Evolutionary conservation across 169 alveolate genomes (phyloP).

Genomic region (Pseudocohnilembus persalinus): DNA sequence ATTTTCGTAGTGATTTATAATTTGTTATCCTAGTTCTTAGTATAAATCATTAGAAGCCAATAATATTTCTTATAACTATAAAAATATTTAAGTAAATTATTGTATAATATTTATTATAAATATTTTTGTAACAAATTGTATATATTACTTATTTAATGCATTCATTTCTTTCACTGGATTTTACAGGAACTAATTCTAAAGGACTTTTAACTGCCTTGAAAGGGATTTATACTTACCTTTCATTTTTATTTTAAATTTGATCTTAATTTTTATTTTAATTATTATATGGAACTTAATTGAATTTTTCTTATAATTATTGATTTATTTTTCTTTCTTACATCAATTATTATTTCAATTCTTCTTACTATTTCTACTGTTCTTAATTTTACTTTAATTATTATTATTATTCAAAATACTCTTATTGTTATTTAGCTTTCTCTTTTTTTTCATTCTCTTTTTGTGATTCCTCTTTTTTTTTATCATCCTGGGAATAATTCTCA

Average conservation of each 20-base stretch:
- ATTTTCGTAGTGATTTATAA: constrained; percentile 28
- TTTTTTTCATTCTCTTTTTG: too few relatives aligned
- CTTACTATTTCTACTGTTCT: not conserved
- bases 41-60: constrained; percentile 16
- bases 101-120: not conserved
- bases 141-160: constrained; percentile 19
- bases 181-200: constrained; percentile 6
- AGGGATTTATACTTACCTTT: not conserved
- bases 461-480: too few relatives aligned
- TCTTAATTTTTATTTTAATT: too few relatives aligned
- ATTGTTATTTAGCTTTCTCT: too few relatives aligned
- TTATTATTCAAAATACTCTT: not conserved
- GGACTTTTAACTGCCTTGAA: constrained; percentile 14
- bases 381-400: not conserved
- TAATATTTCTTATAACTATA: constrained; percentile 4
- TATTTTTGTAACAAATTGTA: not conserved
- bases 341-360: not conserved
- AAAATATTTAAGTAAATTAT: not conserved
- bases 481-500: too few relatives aligned
- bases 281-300: too few relatives aligned
- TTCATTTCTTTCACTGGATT: constrained; percentile 6
- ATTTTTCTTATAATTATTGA: not conserved
- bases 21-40: constrained; percentile 8
- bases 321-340: too few relatives aligned
- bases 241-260: not conserved